Evolutionary conservation across 352 stramenopile genomes (phyloP).

Genomic region (Pilasporangium apinafurcum): DNA sequence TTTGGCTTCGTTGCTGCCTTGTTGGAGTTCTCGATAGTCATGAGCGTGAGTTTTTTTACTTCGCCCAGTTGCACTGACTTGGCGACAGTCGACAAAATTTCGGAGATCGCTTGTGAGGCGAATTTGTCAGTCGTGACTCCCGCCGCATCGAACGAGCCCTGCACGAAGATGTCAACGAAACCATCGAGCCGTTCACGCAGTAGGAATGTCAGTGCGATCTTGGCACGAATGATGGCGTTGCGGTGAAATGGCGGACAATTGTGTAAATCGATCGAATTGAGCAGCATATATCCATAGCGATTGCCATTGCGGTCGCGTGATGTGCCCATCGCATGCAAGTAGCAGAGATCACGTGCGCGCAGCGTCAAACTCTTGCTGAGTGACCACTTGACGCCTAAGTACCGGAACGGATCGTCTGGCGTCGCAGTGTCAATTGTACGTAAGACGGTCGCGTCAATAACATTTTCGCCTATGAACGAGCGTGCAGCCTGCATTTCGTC

Average conservation of each 20-base stretch:
- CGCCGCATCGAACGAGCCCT: conserved; percentile 28
- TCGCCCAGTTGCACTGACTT: conserved; percentile 24
- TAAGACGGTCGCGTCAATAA: conserved; percentile 31
- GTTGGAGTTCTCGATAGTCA: conserved; percentile 10
- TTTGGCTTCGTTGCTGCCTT: too few relatives aligned
- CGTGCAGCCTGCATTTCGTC: conserved; percentile 29
- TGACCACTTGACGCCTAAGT: conserved; percentile 43
- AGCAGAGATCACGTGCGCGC: conserved; percentile 17
- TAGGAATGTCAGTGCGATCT: conserved; percentile 14
- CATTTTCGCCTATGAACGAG: conserved; percentile 23
- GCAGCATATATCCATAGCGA: conserved; percentile 22
- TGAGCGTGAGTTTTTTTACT: conserved; percentile 41
- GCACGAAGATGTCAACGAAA: conserved; percentile 29
- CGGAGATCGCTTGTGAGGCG: conserved; percentile 11
- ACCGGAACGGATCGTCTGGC: conserved; percentile 25
- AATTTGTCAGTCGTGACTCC: conserved; percentile 18
- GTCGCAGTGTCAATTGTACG: conserved; percentile 21
- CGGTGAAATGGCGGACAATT: conserved; percentile 21
- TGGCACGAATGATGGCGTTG: conserved; percentile 14
- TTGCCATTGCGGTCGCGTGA: conserved; percentile 25
- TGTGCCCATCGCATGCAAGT: conserved; percentile 43
- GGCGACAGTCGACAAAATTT: conserved; percentile 19
- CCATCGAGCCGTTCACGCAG: conserved; percentile 24
- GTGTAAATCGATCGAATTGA: conserved; percentile 29
- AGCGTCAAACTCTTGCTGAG: conserved; percentile 29